Evolutionary conservation across 331 rosid species (phyloP).

Genomic region (Arachis monticola): DNA sequence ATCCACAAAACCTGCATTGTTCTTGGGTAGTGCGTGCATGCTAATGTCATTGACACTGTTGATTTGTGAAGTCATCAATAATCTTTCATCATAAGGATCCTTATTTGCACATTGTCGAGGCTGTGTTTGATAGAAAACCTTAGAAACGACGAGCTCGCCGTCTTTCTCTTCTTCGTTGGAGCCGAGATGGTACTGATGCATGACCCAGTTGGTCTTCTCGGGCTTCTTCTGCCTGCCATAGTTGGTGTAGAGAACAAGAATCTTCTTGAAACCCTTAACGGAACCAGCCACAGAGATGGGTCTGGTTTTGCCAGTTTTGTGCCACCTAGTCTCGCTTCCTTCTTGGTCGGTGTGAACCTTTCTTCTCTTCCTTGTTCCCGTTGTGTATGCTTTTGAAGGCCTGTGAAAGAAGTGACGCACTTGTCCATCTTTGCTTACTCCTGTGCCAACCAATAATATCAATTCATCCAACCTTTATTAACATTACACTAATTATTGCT

Average conservation of each 20-base stretch:
- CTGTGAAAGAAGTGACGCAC: constrained; percentile 88
- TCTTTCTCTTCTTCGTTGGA: constrained; percentile 85
- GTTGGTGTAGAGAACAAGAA: constrained; percentile 88
- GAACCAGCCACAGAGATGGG: constrained; percentile 54
- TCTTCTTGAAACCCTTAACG: constrained; percentile 87
- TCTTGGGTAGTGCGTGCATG: constrained; percentile 26
- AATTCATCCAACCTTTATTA: too few species aligned
- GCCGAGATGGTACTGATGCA: constrained; percentile 93
- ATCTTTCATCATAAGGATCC: constrained; percentile 41
- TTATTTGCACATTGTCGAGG: constrained; percentile 75
- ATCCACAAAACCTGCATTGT: constrained; percentile 53
- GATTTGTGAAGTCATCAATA: constrained; percentile 35
- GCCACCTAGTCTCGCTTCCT: constrained; percentile 95
- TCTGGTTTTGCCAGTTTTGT: constrained; percentile 91
- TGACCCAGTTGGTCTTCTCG: constrained; percentile 82
- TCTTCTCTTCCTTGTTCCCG: constrained; percentile 87
- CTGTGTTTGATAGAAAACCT: constrained; percentile 90
- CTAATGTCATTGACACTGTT: constrained; percentile 8
- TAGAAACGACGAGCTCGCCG: constrained; percentile 83
- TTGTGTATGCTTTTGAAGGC: constrained; percentile 95
- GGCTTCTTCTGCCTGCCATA: constrained; percentile 77
- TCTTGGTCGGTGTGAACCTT: constrained; percentile 83
- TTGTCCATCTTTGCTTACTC: constrained; percentile 86
- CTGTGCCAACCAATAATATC: constrained; percentile 48
- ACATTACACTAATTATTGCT: too few species aligned